Percentiles rank a stretch among this genome's conserved stretches.
These are phyloP conservation scores for Stipa capillata DNA, from an alignment of 176 grass and related monocot genomes.

Conservation along the genomic window DNA sequence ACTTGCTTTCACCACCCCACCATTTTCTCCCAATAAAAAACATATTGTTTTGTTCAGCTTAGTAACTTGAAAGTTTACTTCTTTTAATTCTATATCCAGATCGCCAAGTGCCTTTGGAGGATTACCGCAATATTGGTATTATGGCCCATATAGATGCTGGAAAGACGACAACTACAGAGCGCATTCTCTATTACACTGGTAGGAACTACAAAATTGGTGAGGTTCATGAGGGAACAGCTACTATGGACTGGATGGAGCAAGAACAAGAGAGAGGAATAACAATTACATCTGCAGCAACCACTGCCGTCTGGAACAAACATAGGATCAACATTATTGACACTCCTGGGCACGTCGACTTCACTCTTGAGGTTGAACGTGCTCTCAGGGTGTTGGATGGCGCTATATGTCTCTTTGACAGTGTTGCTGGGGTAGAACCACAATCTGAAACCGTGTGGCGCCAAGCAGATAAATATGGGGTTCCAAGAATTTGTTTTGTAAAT, in stretches of 20 bases:
- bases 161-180: slow-evolving; percentile 97
- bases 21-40: neutral
- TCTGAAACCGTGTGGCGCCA: slow-evolving; percentile 99
- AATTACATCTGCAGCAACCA: slow-evolving; percentile 97
- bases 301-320: slow-evolving; percentile 94
- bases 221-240: slow-evolving; percentile 94
- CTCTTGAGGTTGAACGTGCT: slow-evolving; percentile 95
- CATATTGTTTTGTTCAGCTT: neutral
- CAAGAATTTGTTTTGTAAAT: slow-evolving; percentile 94
- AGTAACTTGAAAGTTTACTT: slow-evolving; percentile 14
- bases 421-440: slow-evolving; percentile 96
- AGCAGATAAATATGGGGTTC: slow-evolving; percentile 96
- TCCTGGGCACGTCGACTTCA: slow-evolving; percentile 96
- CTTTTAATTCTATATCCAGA: slow-evolving; percentile 18
- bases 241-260: slow-evolving; percentile 99
- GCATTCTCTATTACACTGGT: slow-evolving; percentile 91
- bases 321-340: slow-evolving; percentile 99
- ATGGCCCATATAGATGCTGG: slow-evolving; percentile 99
- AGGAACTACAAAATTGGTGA: slow-evolving; percentile 98
- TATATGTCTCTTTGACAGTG: slow-evolving; percentile 97
- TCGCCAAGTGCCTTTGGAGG: slow-evolving; percentile 51
- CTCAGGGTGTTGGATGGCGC: slow-evolving; percentile 92
- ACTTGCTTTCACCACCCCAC: neutral
- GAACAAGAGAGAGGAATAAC: slow-evolving; percentile 97
- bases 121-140: slow-evolving; percentile 98